These are phyloP conservation scores for Diacronema lutheri DNA, from an alignment of 78 protist genomes.

Conservation along the genomic window DNA sequence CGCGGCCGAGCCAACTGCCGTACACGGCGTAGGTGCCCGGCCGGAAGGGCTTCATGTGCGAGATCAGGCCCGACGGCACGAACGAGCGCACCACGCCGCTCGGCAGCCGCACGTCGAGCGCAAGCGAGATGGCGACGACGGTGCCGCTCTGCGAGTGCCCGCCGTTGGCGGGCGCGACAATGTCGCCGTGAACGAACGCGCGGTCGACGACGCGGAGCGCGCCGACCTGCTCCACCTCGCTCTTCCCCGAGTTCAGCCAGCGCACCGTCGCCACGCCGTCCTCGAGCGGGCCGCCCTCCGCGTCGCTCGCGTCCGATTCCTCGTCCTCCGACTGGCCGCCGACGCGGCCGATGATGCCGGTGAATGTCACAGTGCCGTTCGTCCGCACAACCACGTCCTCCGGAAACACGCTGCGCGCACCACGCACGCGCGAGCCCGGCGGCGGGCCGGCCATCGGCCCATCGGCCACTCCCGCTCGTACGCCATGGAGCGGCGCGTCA, in stretches of 20 bases:
- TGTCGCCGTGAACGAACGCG: slow-evolving; percentile 1
- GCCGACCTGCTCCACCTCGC: neutral
- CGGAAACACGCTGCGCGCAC: too few species aligned
- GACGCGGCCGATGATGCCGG: too few species aligned
- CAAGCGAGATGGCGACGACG: neutral
- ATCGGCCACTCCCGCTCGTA: too few species aligned
- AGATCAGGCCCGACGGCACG: neutral
- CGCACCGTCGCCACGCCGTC: neutral
- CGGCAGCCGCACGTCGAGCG: too few species aligned
- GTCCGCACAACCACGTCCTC: too few species aligned
- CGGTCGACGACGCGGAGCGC: neutral
- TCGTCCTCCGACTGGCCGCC: too few species aligned
- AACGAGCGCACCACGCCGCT: neutral
- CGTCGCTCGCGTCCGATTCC: too few species aligned
- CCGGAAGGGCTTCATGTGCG: neutral
- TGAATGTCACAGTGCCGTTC: too few species aligned
- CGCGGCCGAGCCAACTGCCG: slow-evolving; percentile 7
- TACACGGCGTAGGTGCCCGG: slow-evolving; percentile 4
- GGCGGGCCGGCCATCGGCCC: too few species aligned
- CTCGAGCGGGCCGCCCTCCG: neutral
- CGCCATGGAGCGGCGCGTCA: too few species aligned
- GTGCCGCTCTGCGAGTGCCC: neutral
- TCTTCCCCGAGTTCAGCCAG: neutral
- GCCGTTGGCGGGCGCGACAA: neutral
- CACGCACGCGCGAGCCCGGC: too few species aligned